phyloP scores from a whole-genome alignment of 1,284 basidiomycete genomes.

The Stygiomarasmius scandens region DNA sequence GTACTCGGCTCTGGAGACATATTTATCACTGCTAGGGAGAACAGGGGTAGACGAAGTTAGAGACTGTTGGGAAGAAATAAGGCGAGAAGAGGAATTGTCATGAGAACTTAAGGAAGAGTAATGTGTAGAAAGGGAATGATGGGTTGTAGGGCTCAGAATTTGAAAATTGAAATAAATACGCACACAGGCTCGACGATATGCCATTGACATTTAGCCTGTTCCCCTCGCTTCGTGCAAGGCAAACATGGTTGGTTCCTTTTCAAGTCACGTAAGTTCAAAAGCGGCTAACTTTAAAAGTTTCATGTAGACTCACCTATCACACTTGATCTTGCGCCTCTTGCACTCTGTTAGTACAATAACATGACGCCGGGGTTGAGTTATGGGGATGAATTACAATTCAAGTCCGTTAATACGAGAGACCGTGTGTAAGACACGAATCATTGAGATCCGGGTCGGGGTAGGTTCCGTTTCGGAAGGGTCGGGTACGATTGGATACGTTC shows the following conservation, averaged over 20 bases:
- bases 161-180: conserved; percentile 8
- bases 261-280: neutral
- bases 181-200: conserved; percentile 24
- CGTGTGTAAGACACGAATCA: too few relatives aligned
- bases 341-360: conserved; percentile 23
- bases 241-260: conserved; percentile 23
- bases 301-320: conserved; percentile 21
- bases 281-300: neutral
- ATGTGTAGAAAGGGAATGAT: too few relatives aligned
- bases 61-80: too few relatives aligned
- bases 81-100: too few relatives aligned
- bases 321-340: conserved; percentile 26
- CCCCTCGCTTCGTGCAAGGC: conserved; percentile 24
- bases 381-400: too few relatives aligned
- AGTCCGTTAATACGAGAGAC: too few relatives aligned
- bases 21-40: conserved; percentile 22
- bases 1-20: conserved; percentile 23
- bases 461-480: too few relatives aligned
- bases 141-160: too few relatives aligned
- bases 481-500: too few relatives aligned
- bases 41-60: conserved; percentile 6
- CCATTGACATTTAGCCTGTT: conserved; percentile 26
- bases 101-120: too few relatives aligned
- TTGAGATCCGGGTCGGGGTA: too few relatives aligned
- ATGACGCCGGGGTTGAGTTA: too few relatives aligned